Percentiles rank a stretch among this genome's conserved stretches.
Evolutionary conservation across 2,329 filamentous ascomycete genomes (phyloP).

Genomic region (Sclerotinia nivalis): DNA sequence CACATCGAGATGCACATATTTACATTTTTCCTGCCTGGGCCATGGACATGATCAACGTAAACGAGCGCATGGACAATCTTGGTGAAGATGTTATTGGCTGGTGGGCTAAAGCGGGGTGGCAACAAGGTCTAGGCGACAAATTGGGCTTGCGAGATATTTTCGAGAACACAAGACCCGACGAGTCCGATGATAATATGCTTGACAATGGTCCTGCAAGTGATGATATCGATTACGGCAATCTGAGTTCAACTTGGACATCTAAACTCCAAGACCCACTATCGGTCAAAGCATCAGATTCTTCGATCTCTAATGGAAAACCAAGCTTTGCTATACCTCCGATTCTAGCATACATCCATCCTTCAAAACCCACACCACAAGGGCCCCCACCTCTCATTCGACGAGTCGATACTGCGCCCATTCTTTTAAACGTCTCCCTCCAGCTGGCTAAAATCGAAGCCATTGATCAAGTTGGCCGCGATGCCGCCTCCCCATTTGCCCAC

Average conservation of each 20-base stretch:
- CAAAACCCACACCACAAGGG: conserved; percentile 42
- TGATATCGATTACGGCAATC: conserved; percentile 35
- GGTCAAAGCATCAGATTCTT: not conserved
- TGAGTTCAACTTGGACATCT: conserved; percentile 41
- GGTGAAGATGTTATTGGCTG: conserved; percentile 90
- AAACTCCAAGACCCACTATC: conserved; percentile 24
- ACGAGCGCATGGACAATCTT: conserved; percentile 82
- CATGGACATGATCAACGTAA: conserved; percentile 76
- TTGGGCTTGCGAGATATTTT: conserved; percentile 70
- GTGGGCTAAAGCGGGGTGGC: conserved; percentile 96
- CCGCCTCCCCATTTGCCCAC: conserved; percentile 74
- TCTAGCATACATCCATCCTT: conserved; percentile 77
- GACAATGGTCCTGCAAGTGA: conserved; percentile 37
- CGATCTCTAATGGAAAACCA: conserved; percentile 8
- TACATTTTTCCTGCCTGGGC: conserved; percentile 95
- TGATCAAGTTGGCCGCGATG: conserved; percentile 59
- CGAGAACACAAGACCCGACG: conserved; percentile 46
- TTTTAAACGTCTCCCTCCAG: conserved; percentile 79
- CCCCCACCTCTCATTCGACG: conserved; percentile 72
- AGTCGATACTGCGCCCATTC: conserved; percentile 81
- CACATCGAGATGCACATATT: conserved; percentile 86
- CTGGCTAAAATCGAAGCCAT: conserved; percentile 80
- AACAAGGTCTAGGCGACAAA: conserved; percentile 76
- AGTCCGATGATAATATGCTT: conserved; percentile 42
- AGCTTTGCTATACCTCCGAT: conserved; percentile 66